phyloP scores from a whole-genome alignment of 371 early-diverging fungal species.

The Dentiscutata heterogama region DNA sequence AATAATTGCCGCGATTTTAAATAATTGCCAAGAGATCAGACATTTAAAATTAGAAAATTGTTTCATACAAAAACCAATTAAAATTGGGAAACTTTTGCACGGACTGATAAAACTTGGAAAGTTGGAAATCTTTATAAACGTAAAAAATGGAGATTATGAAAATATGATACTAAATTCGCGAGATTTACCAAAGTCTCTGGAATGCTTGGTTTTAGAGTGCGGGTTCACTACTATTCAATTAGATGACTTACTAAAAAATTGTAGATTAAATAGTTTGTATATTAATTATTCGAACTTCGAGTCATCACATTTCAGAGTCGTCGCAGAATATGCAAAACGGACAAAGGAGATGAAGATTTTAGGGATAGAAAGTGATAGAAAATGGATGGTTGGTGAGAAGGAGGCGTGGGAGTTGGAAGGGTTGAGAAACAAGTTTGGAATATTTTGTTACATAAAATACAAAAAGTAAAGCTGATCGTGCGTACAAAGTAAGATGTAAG shows the following conservation, averaged over 20 bases:
- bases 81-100: background rate
- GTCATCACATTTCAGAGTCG: background rate
- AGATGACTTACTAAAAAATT: background rate
- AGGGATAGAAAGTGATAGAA: background rate
- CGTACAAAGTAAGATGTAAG: too few species aligned
- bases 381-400: too few species aligned
- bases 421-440: too few species aligned
- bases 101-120: background rate
- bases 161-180: background rate
- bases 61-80: background rate
- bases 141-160: background rate
- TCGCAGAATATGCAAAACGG: background rate
- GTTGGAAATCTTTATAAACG: background rate
- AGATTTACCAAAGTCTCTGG: background rate
- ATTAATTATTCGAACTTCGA: constrained; percentile 1
- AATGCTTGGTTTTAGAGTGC: constrained; percentile 7
- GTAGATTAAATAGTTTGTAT: constrained; percentile 3
- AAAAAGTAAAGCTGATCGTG: too few species aligned
- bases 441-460: too few species aligned
- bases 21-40: background rate
- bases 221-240: constrained; percentile 18
- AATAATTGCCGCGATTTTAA: background rate
- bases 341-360: background rate
- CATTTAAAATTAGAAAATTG: background rate
- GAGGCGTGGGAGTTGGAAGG: too few species aligned